These are phyloP conservation scores for Tylopilus vinaceipallidus DNA, from an alignment of 768 basidiomycete species.

Conservation along the genomic window DNA sequence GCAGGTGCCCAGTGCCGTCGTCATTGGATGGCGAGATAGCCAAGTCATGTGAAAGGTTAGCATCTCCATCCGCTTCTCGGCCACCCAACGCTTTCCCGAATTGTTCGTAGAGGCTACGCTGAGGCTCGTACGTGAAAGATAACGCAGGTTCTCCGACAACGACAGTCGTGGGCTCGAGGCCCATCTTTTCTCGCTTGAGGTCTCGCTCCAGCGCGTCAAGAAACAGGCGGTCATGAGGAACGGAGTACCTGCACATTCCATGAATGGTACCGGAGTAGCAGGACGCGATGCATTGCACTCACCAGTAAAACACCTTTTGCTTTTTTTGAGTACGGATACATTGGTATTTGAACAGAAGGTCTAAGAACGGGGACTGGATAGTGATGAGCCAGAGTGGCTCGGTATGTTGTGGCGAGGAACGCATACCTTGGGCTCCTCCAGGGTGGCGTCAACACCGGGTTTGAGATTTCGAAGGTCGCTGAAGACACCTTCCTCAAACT, in stretches of 20 bases:
- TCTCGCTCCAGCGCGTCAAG: conserved; percentile 95
- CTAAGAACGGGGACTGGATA: conserved; percentile 82
- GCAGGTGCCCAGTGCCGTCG: conserved; percentile 15
- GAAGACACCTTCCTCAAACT: conserved; percentile 97
- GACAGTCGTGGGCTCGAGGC: conserved; percentile 79
- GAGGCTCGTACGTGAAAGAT: conserved; percentile 87
- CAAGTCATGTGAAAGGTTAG: conserved; percentile 32
- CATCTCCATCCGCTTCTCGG: conserved; percentile 36
- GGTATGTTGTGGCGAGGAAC: background rate
- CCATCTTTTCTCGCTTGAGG: conserved; percentile 92
- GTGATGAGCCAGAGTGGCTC: background rate
- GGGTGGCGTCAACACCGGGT: conserved; percentile 86
- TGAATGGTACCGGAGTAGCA: background rate
- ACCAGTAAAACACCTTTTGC: conserved; percentile 99
- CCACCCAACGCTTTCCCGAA: conserved; percentile 52
- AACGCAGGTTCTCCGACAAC: conserved; percentile 78
- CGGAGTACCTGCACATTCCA: conserved; percentile 71
- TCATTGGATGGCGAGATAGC: conserved; percentile 4
- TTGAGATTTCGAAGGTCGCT: conserved; percentile 91
- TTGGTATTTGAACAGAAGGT: conserved; percentile 92
- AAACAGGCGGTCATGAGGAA: conserved; percentile 95
- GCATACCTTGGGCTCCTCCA: conserved; percentile 94
- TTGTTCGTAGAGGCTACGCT: conserved; percentile 84
- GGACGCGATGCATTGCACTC: conserved; percentile 25
- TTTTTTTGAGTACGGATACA: conserved; percentile 98